Conservation (phyloP, 140 eudicot species). For the Oenanthe javanica region DNA sequence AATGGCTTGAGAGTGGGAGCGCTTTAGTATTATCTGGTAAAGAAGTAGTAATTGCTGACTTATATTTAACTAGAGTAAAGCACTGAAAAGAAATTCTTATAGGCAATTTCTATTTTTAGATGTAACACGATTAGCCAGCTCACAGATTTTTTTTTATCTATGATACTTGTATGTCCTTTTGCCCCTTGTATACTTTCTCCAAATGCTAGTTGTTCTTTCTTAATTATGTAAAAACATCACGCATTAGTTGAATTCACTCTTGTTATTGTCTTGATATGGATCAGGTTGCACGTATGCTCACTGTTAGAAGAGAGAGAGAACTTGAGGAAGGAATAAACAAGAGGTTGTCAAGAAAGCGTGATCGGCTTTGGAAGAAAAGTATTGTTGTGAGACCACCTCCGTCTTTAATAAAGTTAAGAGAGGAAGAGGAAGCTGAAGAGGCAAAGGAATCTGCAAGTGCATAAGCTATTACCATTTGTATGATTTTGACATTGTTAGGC, state of each 20-base stretch:
- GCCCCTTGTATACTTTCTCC: too few relatives aligned
- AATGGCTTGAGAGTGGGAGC: not conserved
- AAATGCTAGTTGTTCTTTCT: too few relatives aligned
- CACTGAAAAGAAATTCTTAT: too few relatives aligned
- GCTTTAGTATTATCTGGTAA: not conserved
- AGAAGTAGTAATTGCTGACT: not conserved
- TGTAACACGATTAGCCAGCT: too few relatives aligned
- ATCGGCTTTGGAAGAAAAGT: conserved; percentile 77
- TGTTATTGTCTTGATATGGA: conserved; percentile 8
- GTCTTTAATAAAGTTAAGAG: conserved; percentile 62
- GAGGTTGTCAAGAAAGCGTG: conserved; percentile 90
- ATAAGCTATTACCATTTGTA: conserved; percentile 11
- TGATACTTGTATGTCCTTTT: too few relatives aligned
- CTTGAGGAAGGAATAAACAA: conserved; percentile 70
- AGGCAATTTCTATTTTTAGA: too few relatives aligned
- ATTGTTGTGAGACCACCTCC: conserved; percentile 92
- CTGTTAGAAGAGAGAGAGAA: conserved; percentile 91
- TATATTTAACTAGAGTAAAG: too few relatives aligned
- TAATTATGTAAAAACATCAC: not conserved
- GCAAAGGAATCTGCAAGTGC: conserved; percentile 50
- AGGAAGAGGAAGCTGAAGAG: conserved; percentile 74
- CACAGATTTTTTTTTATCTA: too few relatives aligned
- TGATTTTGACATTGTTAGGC: not conserved
- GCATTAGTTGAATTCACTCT: not conserved
- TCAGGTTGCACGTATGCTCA: conserved; percentile 89